Evolutionary conservation across 2,329 filamentous ascomycete species (phyloP).

Genomic region (Exophiala sideris): DNA sequence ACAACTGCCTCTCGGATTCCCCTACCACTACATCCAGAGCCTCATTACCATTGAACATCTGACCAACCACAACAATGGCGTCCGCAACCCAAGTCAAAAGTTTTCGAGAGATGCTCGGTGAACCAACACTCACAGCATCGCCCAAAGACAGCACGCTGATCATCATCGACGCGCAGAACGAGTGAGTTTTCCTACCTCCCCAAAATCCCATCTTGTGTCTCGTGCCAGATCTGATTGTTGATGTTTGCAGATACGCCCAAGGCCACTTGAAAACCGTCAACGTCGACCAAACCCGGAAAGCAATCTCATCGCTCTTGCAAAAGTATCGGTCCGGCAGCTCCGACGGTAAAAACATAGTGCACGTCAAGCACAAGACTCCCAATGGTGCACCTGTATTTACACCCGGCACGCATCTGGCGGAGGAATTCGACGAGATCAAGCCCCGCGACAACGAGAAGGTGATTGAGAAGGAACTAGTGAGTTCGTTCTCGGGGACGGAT

Average conservation of each 20-base stretch:
- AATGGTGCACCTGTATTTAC: conserved; percentile 65
- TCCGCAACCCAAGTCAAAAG: conserved; percentile 30
- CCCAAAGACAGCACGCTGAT: conserved; percentile 58
- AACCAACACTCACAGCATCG: conserved; percentile 54
- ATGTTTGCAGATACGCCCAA: conserved; percentile 39
- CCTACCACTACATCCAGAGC: no score
- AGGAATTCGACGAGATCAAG: conserved; percentile 59
- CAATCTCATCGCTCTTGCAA: conserved; percentile 55
- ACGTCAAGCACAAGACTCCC: conserved; percentile 59
- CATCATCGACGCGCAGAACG: conserved; percentile 70
- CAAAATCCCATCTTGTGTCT: not conserved
- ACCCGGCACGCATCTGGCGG: conserved; percentile 55
- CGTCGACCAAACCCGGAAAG: conserved; percentile 52
- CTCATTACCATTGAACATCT: no score
- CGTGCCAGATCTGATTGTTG: not conserved
- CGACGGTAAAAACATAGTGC: conserved; percentile 51
- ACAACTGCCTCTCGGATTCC: no score
- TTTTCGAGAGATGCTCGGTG: conserved; percentile 56
- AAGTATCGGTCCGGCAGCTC: conserved; percentile 51
- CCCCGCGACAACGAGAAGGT: conserved; percentile 55
- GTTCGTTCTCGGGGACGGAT: conserved; percentile 59
- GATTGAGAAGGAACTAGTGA: conserved; percentile 57
- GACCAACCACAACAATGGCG: conserved; percentile 7
- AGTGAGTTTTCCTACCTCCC: conserved; percentile 44
- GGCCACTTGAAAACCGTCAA: conserved; percentile 57